Evolutionary conservation across 2,329 filamentous ascomycete genomes (phyloP), one percentile per base, ranked within the genome.

Genomic region (Penicillium sp.): DNA sequence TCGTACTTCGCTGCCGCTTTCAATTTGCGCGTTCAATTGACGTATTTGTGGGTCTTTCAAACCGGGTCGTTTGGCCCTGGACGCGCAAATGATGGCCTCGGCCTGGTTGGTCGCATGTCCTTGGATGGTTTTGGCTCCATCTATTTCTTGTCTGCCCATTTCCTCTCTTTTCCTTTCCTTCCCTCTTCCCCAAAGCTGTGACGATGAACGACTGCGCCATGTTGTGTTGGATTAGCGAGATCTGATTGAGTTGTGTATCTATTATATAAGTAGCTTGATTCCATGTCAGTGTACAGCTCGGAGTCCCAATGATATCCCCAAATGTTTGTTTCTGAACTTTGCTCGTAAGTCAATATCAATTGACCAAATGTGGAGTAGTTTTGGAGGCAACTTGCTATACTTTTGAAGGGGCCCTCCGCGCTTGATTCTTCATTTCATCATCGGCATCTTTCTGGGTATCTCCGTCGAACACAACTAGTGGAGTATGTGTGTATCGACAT

Each of bases 121-220:
- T 45, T 45, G 16, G 23, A 10, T 4, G 2, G 23, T 45, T 18
- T 23, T 29, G 26, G 16, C n/a, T 18, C 29, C 21, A 13, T 43
- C 15, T 12, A 4, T 7, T n/a, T 31, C 33, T 16, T 47, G n/a
- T 52, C 16, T 51, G 28, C 43, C 48, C 31, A 34, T 53, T 29
- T 28, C 45, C 42, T 55, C 41, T 50, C 46, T 16, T 50, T 44
- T 56, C 41, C 4, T 26, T 26, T 26, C 24, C 7, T 26, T 26
- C 24, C 7, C 7, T 26, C 24, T 54, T 56, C 18, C 38, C 6
- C 24, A 12, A 18, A 41, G 31, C 28, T 36, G 53, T 51, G 39
- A 59, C 48, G 54, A 59, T 47, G 42, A 59, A 59, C 51, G 54
- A 57, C 50, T 51, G 24, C 43, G 36, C 50, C 36, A 56, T 57